Evolutionary conservation across 2,329 filamentous ascomycete genomes (phyloP), one percentile per base, ranked within the genome.

Genomic region (Colletotrichum coccodes): DNA sequence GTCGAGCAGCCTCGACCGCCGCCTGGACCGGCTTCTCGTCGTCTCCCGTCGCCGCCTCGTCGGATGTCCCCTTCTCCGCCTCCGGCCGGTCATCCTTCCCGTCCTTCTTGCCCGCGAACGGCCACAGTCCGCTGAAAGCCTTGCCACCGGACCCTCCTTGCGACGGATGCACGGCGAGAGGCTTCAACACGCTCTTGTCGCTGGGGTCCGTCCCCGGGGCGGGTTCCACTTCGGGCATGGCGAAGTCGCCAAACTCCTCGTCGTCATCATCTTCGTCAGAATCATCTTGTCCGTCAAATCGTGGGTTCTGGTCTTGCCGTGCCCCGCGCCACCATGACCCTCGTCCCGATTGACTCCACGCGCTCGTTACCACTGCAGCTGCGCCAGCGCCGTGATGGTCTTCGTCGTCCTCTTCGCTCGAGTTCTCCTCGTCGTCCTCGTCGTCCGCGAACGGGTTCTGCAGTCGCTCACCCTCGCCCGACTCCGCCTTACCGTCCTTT

Each of bases 241-340:
- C 89, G 72, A 92, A 92, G 66, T 92, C 91, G 16, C 90, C 90
- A 79, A 92, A 88, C 73, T 91, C 90, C 71, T 92, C 89, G 46
- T 90, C 88, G 40, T 84, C 82, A 16, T 86, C 87, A 38, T 84
- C 85, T 58, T 86, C 85, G 47, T 85, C 85, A 44, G 82, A 84
- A 38, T 82, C 82, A 50, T 82, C 84, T 16, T 76, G 77, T 64
- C 84, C 84, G 32, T 80, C 84, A 52, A 82, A 82, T 47, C 75
- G 76, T 70, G 77, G 76, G 50, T 65, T 74, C 16, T 71, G 71
- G 7, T 74, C 71, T 34, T 76, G 75, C 5, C 71, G 63, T 50
- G 82, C 80, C 47, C 75, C 79, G 70, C 84, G 80, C 85, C 84
- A 87, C 84, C 84, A 87, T n/a, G 83, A 79, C 6, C 83, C 84